phyloP scores from a whole-genome alignment of 78 protist species.

The Anaeramoeba flamelloides region DNA sequence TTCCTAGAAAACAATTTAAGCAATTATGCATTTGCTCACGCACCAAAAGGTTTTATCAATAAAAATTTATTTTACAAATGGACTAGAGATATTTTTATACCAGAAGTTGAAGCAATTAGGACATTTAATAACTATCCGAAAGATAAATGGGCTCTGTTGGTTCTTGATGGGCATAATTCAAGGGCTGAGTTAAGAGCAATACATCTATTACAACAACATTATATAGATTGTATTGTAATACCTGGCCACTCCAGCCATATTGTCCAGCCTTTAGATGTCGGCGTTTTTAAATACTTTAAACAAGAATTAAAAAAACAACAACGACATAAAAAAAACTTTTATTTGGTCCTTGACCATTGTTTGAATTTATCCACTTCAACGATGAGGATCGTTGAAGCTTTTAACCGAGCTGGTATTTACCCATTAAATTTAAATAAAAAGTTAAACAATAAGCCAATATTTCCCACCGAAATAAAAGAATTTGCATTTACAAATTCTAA shows the following conservation, averaged over 20 bases:
- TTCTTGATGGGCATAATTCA: constrained; percentile 1
- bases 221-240: background rate
- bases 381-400: background rate
- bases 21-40: background rate
- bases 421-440: background rate
- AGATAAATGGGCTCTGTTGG: background rate
- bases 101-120: background rate
- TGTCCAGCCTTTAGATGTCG: background rate
- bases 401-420: background rate
- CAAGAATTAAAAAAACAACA: background rate
- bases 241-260: background rate
- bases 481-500: too few species aligned
- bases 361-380: background rate
- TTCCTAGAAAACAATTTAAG: background rate
- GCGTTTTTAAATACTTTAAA: background rate
- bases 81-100: background rate
- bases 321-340: background rate
- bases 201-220: background rate
- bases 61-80: background rate
- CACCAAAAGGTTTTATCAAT: background rate
- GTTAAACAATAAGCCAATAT: background rate
- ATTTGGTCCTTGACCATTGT: background rate
- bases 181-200: background rate
- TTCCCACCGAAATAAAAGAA: too few species aligned
- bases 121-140: background rate